Conservation (phyloP, 208 protist species). For the Trypanosoma caninum region DNA sequence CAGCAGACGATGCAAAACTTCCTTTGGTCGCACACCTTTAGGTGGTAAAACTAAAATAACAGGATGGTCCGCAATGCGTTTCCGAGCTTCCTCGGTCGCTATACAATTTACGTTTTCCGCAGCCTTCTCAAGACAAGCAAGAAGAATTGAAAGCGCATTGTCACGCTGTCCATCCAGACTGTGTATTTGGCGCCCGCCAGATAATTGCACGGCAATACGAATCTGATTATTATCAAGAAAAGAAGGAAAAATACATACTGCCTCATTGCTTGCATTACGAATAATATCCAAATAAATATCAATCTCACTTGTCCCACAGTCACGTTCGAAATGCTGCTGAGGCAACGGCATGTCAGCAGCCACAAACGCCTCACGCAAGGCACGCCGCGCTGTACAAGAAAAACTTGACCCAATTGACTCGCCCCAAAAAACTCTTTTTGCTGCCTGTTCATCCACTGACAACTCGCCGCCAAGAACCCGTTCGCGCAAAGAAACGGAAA, state of each 20-base stretch:
- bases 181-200: slow-evolving; percentile 2
- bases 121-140: slow-evolving; percentile 28
- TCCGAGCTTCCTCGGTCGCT: slow-evolving; percentile 21
- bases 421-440: slow-evolving; percentile 48
- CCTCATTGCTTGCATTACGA: slow-evolving; percentile 13
- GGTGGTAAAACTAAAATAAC: slow-evolving; percentile 54
- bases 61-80: slow-evolving; percentile 26
- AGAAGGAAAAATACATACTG: slow-evolving; percentile 6
- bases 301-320: slow-evolving; percentile 15
- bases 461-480: not conserved
- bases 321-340: slow-evolving; percentile 1
- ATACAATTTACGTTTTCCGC: slow-evolving; percentile 25
- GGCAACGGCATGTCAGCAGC: slow-evolving; percentile 21
- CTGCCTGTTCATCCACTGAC: slow-evolving; percentile 21
- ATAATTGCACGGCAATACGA: slow-evolving; percentile 2
- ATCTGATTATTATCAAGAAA: slow-evolving; percentile 13
- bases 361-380: slow-evolving; percentile 50
- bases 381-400: slow-evolving; percentile 20
- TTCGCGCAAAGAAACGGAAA: slow-evolving; percentile 36
- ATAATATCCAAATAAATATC: slow-evolving; percentile 22
- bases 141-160: slow-evolving; percentile 26
- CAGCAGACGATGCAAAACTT: slow-evolving; percentile 46
- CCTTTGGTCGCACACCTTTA: slow-evolving; percentile 36
- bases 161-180: slow-evolving; percentile 12
- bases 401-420: slow-evolving; percentile 44